Conservation (phyloP, 306 rosid genomes). For the Prunus armeniaca region DNA sequence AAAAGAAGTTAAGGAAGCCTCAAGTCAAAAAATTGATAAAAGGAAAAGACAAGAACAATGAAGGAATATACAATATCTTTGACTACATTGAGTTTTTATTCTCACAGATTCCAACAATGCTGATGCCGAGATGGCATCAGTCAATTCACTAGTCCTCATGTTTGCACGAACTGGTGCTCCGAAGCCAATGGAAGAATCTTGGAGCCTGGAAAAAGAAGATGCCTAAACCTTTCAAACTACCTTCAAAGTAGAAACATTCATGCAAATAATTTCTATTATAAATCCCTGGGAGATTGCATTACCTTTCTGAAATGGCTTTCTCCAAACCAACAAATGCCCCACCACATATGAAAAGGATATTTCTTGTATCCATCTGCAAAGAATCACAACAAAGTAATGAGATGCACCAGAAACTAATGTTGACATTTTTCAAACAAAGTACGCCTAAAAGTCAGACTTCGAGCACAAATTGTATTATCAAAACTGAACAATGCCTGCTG, state of each 20-base stretch:
- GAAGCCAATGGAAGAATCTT: conserved; percentile 81
- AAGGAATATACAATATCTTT: conserved; percentile 5
- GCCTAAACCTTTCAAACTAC: background rate
- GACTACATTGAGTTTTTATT: conserved; percentile 18
- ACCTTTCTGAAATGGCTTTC: conserved; percentile 73
- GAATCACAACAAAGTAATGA: conserved; percentile 12
- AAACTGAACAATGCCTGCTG: background rate
- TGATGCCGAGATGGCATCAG: conserved; percentile 51
- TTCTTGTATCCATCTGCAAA: conserved; percentile 57
- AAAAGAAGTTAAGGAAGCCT: conserved; percentile 6
- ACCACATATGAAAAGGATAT: conserved; percentile 73
- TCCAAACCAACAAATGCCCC: conserved; percentile 74
- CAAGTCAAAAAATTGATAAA: conserved; percentile 7
- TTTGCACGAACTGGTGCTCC: conserved; percentile 70
- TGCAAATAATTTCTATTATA: background rate
- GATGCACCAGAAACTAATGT: conserved; percentile 1
- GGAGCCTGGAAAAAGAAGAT: conserved; percentile 38
- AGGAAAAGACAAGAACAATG: background rate
- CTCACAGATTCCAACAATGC: conserved; percentile 68
- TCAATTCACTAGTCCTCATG: conserved; percentile 44
- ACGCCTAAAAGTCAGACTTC: conserved; percentile 4
- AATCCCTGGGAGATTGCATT: conserved; percentile 14
- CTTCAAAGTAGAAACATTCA: background rate
- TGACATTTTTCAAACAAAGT: background rate
- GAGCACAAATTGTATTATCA: background rate